A percentile compares a stretch with the other conserved stretches of the same genome.
These are phyloP conservation scores for Diaporthe citri DNA, from an alignment of 2,329 filamentous ascomycete species.

Conservation along the genomic window DNA sequence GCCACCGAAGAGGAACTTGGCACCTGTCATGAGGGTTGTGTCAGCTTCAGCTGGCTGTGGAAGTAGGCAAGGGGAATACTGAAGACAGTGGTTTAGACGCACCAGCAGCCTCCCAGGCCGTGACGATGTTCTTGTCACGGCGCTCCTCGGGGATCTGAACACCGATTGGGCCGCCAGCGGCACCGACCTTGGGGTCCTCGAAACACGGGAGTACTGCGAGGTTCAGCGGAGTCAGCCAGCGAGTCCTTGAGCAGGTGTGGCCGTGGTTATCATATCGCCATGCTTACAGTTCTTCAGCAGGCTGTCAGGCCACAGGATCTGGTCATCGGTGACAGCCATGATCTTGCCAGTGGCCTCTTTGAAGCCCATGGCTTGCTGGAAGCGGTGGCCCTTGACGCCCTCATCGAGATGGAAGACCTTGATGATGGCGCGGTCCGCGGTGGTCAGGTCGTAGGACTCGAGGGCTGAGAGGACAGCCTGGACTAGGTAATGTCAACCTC, in stretches of 20 bases:
- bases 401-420: conserved; percentile 20
- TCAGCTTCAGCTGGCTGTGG: not conserved
- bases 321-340: conserved; percentile 34
- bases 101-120: conserved; percentile 32
- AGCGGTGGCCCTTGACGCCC: conserved; percentile 17
- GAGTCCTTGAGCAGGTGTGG: too few species aligned
- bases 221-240: not conserved
- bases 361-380: conserved; percentile 31
- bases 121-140: not conserved
- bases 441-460: conserved; percentile 9
- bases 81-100: not conserved
- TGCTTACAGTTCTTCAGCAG: conserved; percentile 12
- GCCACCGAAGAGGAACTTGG: conserved; percentile 27
- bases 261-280: not conserved
- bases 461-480: not conserved
- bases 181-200: conserved; percentile 20
- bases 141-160: conserved; percentile 23
- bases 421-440: conserved; percentile 16
- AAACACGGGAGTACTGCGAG: conserved; percentile 24
- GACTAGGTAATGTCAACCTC: not conserved
- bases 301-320: conserved; percentile 19
- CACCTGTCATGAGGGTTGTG: not conserved
- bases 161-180: conserved; percentile 23
- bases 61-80: too few species aligned
- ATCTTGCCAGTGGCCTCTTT: conserved; percentile 16